A percentile compares a stretch with the other conserved stretches of the same genome.
Conservation (phyloP, 305 asterid species). For the Plantago coronopus region DNA sequence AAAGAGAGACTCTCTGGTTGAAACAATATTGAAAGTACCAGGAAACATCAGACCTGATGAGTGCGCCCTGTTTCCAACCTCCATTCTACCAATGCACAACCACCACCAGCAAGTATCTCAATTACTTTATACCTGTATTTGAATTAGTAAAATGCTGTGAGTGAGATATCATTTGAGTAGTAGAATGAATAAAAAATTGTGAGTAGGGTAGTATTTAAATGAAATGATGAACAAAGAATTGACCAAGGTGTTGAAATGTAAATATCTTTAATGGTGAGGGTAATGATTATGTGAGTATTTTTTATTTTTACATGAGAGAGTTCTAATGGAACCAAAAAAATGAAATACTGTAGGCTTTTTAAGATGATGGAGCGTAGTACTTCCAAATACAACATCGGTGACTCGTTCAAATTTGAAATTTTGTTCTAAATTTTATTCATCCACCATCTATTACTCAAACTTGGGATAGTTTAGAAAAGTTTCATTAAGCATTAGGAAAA, state of each 20-base stretch:
- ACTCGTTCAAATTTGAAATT: background rate
- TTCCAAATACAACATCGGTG: background rate
- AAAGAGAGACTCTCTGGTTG: background rate
- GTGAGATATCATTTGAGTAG: no score
- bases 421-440: background rate
- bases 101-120: constrained; percentile 80
- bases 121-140: constrained; percentile 76
- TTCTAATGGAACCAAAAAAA: no score
- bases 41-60: constrained; percentile 61
- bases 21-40: background rate
- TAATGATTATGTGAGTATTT: no score
- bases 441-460: constrained; percentile 1
- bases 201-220: no score
- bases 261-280: no score
- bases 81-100: constrained; percentile 90
- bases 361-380: background rate
- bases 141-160: no score
- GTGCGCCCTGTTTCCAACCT: constrained; percentile 96
- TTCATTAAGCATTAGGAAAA: background rate
- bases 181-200: no score
- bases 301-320: no score
- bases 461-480: background rate
- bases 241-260: no score
- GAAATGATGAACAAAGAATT: no score
- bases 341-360: no score